A percentile compares a stretch with the other conserved stretches of the same genome.
Evolutionary conservation across 192 early-diverging fungal species (phyloP).

Genomic region (Podila clonocystis): DNA sequence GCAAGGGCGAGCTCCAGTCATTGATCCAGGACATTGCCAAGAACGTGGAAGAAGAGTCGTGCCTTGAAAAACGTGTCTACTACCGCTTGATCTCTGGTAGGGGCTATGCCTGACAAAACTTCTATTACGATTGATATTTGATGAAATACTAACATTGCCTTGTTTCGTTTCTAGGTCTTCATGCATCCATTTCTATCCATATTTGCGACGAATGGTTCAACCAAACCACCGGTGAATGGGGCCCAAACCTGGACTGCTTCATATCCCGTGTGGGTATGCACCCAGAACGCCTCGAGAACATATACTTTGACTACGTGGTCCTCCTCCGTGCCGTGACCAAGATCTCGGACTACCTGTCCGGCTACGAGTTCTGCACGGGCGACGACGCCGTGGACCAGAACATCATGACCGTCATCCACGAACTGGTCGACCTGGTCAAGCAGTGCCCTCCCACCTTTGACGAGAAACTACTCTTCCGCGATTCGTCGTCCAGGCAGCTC

Average conservation of each 20-base stretch:
- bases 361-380: slow-evolving; percentile 83
- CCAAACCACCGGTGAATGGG: slow-evolving; percentile 87
- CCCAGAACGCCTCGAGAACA: slow-evolving; percentile 94
- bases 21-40: slow-evolving; percentile 31
- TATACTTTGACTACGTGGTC: slow-evolving; percentile 94
- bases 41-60: slow-evolving; percentile 61
- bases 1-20: slow-evolving; percentile 30
- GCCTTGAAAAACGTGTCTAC: slow-evolving; percentile 88
- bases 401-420: slow-evolving; percentile 65
- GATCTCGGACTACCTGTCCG: slow-evolving; percentile 75
- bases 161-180: slow-evolving; percentile 66
- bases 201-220: slow-evolving; percentile 97
- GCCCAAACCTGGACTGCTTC: slow-evolving; percentile 92
- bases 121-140: neutral
- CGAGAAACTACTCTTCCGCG: slow-evolving; percentile 84
- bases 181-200: slow-evolving; percentile 97
- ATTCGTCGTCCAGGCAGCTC: slow-evolving; percentile 58
- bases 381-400: slow-evolving; percentile 60
- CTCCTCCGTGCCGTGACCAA: slow-evolving; percentile 88
- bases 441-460: slow-evolving; percentile 89
- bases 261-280: slow-evolving; percentile 85
- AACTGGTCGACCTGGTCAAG: slow-evolving; percentile 66
- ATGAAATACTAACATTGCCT: neutral
- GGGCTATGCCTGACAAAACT: neutral
- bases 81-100: slow-evolving; percentile 74